Evolutionary conservation across 2,329 filamentous ascomycete genomes (phyloP).

Genomic region (Setomelanomma holmii): DNA sequence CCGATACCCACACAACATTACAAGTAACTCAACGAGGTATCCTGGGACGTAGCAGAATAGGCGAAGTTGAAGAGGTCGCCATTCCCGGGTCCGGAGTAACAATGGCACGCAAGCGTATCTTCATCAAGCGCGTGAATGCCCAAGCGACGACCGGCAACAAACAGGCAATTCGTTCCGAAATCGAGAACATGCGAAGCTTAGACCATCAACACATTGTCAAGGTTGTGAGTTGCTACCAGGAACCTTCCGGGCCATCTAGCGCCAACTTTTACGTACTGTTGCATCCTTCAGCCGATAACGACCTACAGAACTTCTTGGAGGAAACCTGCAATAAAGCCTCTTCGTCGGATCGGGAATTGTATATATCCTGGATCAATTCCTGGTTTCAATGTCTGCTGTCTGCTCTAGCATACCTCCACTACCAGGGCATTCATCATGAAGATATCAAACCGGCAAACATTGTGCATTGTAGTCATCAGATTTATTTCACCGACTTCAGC

Average conservation of each 20-base stretch:
- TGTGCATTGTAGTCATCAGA: constrained; percentile 6
- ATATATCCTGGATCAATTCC: constrained; percentile 1
- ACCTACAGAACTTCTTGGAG: neutral
- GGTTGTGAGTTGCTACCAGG: neutral
- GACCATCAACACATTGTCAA: neutral
- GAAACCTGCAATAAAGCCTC: neutral
- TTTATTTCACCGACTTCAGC: constrained; percentile 24
- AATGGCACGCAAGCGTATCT: neutral
- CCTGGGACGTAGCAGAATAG: neutral
- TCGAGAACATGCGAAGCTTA: neutral
- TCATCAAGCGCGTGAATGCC: neutral
- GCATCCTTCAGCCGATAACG: neutral
- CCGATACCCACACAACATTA: neutral
- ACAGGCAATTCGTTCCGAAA: neutral
- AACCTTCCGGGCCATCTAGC: neutral
- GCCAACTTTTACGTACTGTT: neutral
- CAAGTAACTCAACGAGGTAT: neutral
- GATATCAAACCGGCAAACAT: constrained; percentile 26
- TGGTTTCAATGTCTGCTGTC: constrained; percentile 18
- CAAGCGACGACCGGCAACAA: neutral
- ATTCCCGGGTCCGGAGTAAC: neutral
- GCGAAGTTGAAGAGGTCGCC: neutral
- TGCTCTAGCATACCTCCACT: constrained; percentile 15
- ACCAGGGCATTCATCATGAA: constrained; percentile 10
- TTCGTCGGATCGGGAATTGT: neutral